phyloP scores from a whole-genome alignment of 2,329 filamentous ascomycete species.

The Alternaria conjuncta region DNA sequence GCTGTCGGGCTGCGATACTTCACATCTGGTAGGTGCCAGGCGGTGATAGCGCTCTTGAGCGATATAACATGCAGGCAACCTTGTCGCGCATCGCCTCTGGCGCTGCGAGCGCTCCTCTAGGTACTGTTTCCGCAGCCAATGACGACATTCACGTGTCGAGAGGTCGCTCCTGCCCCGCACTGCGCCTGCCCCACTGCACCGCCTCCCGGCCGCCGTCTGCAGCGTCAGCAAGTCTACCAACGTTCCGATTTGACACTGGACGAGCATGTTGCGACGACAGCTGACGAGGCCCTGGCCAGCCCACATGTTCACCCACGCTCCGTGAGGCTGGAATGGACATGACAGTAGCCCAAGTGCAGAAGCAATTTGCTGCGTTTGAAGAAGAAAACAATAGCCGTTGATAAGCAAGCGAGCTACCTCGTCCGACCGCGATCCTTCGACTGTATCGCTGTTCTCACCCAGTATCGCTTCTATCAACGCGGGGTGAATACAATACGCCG shows the following conservation, averaged over 20 bases:
- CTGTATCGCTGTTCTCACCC: not conserved
- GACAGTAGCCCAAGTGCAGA: not conserved
- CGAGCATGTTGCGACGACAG: not conserved
- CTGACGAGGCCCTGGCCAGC: not conserved
- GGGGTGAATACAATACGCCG: not conserved
- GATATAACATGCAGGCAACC: conserved; percentile 4
- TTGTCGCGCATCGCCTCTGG: conserved; percentile 8
- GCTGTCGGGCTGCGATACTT: conserved; percentile 10
- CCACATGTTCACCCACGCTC: not conserved
- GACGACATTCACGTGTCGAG: conserved; percentile 19
- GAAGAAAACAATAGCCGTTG: not conserved
- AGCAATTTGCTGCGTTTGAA: not conserved
- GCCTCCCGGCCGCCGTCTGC: not conserved
- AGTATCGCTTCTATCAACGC: not conserved
- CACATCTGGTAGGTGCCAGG: not conserved
- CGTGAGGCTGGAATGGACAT: not conserved
- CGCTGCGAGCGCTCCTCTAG: not conserved
- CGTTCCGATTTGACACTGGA: not conserved
- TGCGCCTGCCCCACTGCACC: conserved; percentile 12
- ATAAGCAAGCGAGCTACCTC: not conserved
- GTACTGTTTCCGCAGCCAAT: conserved; percentile 12
- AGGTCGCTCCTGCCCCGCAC: conserved; percentile 22
- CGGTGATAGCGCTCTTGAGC: conserved; percentile 1
- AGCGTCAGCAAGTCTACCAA: not conserved
- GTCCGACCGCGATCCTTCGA: not conserved